Percentiles rank a stretch among this genome's conserved stretches.
phyloP scores from a whole-genome alignment of 306 rosid genomes.

The Psophocarpus tetragonolobus region DNA sequence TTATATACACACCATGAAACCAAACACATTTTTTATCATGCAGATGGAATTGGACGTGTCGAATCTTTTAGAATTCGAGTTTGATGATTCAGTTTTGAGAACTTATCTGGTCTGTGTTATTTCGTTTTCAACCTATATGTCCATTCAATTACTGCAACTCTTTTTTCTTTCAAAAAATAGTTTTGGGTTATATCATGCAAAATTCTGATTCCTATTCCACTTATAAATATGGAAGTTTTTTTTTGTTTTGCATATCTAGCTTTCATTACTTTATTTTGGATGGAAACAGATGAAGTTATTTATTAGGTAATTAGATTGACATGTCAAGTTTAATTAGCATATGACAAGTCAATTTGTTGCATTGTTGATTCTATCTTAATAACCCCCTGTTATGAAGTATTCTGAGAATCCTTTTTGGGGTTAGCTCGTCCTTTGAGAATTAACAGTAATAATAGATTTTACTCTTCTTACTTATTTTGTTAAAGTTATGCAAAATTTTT shows the following conservation, averaged over 20 bases:
- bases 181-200: background rate
- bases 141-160: constrained; percentile 34
- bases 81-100: constrained; percentile 24
- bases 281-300: background rate
- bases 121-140: constrained; percentile 26
- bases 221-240: background rate
- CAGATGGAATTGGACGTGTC: constrained; percentile 8
- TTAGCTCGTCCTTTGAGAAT: background rate
- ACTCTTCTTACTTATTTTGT: background rate
- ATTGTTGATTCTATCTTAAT: background rate
- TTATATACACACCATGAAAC: background rate
- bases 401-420: background rate
- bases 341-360: background rate
- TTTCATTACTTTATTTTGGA: background rate
- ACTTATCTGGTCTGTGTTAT: constrained; percentile 15
- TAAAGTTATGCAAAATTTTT: no score
- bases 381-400: background rate
- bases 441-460: background rate
- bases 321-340: background rate
- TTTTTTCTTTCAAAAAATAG: constrained; percentile 20
- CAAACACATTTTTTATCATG: background rate
- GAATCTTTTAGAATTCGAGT: background rate
- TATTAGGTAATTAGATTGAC: background rate
- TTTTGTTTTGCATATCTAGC: background rate
- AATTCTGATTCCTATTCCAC: background rate